Evolutionary conservation across 2,329 filamentous ascomycete genomes (phyloP).

Genomic region (Periconia digitata): DNA sequence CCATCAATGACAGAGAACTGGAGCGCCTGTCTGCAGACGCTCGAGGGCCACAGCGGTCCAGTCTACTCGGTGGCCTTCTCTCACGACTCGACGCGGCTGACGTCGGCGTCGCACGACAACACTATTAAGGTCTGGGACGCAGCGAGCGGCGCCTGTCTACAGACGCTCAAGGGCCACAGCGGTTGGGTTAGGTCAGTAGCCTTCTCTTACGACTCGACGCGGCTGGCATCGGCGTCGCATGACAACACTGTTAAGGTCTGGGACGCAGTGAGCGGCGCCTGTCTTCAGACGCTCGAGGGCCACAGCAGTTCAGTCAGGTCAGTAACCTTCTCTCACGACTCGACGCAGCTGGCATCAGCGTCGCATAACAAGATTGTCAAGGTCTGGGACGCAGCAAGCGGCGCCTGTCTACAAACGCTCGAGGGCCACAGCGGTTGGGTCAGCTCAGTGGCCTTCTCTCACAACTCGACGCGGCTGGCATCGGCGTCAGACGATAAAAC

Average conservation of each 20-base stretch:
- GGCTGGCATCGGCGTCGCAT: not conserved
- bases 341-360: no score
- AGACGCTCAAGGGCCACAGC: not conserved
- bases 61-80: conserved; percentile 18
- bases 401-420: no score
- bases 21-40: not conserved
- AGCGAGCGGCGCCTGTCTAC: not conserved
- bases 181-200: not conserved
- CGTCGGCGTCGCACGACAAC: conserved; percentile 14
- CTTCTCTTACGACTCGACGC: not conserved
- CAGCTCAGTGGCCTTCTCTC: no score
- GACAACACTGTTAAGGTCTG: not conserved
- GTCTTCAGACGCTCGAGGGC: not conserved
- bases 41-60: not conserved
- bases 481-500: no score
- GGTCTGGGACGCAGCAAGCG: no score
- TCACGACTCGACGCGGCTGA: conserved; percentile 13
- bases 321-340: no score
- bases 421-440: no score
- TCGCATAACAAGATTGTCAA: no score
- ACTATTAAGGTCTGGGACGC: not conserved
- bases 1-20: conserved; percentile 9
- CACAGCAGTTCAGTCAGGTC: no score
- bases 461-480: no score
- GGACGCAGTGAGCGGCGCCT: not conserved